A percentile compares a stretch with the other conserved stretches of the same genome.
Evolutionary conservation across 352 stramenopile genomes (phyloP).

Genomic region (Elongisporangium prolatum): DNA sequence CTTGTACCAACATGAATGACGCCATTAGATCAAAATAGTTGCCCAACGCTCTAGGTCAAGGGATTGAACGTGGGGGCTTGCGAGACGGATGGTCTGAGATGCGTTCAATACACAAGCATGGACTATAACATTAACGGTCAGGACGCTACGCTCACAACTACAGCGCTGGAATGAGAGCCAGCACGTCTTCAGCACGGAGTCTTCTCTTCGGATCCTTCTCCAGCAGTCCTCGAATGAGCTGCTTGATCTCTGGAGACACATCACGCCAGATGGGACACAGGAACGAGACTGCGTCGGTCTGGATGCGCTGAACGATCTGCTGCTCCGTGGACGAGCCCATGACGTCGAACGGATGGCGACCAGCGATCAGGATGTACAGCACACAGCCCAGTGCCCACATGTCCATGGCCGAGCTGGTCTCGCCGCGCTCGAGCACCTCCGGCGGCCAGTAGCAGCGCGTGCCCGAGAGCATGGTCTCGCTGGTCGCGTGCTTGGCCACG

Average conservation of each 20-base stretch:
- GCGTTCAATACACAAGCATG: too few species aligned
- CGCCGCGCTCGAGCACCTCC: slow-evolving; percentile 50
- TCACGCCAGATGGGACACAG: slow-evolving; percentile 43
- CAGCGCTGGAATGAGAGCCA: slow-evolving; percentile 4
- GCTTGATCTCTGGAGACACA: slow-evolving; percentile 51
- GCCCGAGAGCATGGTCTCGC: slow-evolving; percentile 40
- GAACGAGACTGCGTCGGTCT: slow-evolving; percentile 48
- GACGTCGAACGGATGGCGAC: slow-evolving; percentile 84
- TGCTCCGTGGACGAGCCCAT: slow-evolving; percentile 70
- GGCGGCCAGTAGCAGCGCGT: slow-evolving; percentile 86
- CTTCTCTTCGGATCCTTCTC: slow-evolving; percentile 60
- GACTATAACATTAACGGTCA: too few species aligned
- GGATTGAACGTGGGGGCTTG: too few species aligned
- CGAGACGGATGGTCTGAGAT: too few species aligned
- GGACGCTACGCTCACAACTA: neutral
- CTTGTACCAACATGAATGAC: too few species aligned
- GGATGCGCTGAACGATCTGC: slow-evolving; percentile 64
- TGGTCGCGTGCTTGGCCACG: slow-evolving; percentile 11
- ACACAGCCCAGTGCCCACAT: slow-evolving; percentile 88
- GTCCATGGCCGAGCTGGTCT: slow-evolving; percentile 76
- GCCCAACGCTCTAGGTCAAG: too few species aligned
- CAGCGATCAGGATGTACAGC: slow-evolving; percentile 84
- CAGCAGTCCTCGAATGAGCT: slow-evolving; percentile 59
- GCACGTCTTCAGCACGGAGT: slow-evolving; percentile 49
- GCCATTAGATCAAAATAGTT: too few species aligned